Evolutionary conservation across 2,329 filamentous ascomycete species (phyloP).

Genomic region (Conoideocrella luteorostrata): DNA sequence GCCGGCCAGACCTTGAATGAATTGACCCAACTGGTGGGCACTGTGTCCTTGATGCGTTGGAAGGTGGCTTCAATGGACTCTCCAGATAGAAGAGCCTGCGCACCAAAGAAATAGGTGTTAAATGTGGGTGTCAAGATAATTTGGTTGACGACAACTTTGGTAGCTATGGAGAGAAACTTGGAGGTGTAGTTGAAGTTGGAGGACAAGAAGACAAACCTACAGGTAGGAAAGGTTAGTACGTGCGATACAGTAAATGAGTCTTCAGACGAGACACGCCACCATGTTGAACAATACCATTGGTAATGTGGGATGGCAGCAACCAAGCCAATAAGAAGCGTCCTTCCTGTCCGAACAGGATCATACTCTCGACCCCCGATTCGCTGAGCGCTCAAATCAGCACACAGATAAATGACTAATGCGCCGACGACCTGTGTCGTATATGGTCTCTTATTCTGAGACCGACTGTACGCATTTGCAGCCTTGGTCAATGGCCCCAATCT

Average conservation of each 20-base stretch:
- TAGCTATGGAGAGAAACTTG: conserved; percentile 60
- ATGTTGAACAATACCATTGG: conserved; percentile 72
- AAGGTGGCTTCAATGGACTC: conserved; percentile 57
- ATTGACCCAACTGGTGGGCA: conserved; percentile 71
- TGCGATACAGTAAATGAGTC: too few species aligned
- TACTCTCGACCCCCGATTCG: conserved; percentile 57
- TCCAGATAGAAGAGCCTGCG: conserved; percentile 69
- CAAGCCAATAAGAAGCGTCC: conserved; percentile 69
- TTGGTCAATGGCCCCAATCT: conserved; percentile 51
- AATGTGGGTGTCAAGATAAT: conserved; percentile 74
- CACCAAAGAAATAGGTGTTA: conserved; percentile 76
- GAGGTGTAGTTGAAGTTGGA: conserved; percentile 79
- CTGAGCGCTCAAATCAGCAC: conserved; percentile 74
- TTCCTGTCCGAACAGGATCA: conserved; percentile 60
- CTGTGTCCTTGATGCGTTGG: conserved; percentile 66
- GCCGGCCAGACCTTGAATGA: conserved; percentile 84
- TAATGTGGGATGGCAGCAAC: conserved; percentile 71
- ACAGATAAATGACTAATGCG: conserved; percentile 70
- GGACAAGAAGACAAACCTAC: conserved; percentile 73
- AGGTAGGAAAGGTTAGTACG: neutral
- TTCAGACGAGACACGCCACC: too few species aligned
- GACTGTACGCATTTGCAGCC: conserved; percentile 54
- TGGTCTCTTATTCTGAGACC: conserved; percentile 64
- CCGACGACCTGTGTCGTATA: conserved; percentile 74
- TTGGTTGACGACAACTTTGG: conserved; percentile 79